A percentile compares a stretch with the other conserved stretches of the same genome.
Conservation (phyloP, 306 rosid species). For the Coriaria nepalensis region DNA sequence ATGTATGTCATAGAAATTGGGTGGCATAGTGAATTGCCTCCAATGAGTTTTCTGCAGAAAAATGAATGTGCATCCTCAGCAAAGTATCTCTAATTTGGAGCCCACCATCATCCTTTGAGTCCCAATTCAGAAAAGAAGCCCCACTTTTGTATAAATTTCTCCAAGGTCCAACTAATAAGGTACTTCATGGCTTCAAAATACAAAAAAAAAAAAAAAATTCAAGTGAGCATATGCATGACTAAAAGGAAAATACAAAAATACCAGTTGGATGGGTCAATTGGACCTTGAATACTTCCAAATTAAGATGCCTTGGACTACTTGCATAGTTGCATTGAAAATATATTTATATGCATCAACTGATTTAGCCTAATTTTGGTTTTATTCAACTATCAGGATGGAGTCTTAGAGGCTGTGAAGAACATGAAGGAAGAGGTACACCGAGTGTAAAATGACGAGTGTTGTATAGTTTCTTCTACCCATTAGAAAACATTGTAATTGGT, state of each 20-base stretch:
- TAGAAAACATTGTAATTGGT: no score
- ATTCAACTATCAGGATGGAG: conserved; percentile 52
- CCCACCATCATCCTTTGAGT: conserved; percentile 70
- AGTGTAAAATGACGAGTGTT: background rate
- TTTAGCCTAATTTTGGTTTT: background rate
- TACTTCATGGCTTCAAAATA: conserved; percentile 13
- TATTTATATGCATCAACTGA: background rate
- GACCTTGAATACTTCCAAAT: no score
- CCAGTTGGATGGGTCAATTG: background rate
- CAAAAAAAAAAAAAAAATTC: background rate
- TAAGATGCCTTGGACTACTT: no score
- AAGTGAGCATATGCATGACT: background rate
- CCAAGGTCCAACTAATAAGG: conserved; percentile 52
- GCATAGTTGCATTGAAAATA: background rate
- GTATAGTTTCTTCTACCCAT: no score
- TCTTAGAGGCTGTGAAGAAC: conserved; percentile 43
- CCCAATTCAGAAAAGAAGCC: conserved; percentile 45
- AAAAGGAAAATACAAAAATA: no score
- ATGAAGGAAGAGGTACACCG: conserved; percentile 42
- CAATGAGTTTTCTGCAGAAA: no score
- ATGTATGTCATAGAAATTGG: no score
- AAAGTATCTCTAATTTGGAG: conserved; percentile 20
- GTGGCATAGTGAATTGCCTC: no score
- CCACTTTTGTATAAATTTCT: conserved; percentile 50
- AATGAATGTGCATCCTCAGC: no score